phyloP scores from a whole-genome alignment of 306 rosid genomes.

The Comarum palustre region DNA sequence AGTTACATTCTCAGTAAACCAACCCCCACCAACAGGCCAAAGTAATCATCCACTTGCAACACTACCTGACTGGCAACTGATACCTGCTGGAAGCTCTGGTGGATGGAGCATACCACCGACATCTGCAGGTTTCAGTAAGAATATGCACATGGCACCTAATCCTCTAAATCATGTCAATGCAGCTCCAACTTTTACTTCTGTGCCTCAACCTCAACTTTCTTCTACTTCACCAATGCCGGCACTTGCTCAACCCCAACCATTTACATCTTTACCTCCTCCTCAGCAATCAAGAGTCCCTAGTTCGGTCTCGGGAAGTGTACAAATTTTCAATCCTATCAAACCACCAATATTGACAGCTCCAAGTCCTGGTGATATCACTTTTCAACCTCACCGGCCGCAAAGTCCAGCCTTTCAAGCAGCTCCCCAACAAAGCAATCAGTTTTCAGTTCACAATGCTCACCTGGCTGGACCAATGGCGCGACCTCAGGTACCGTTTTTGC shows the following conservation, averaged over 20 bases:
- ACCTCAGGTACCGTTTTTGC: slow-evolving; percentile 45
- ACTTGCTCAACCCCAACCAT: slow-evolving; percentile 9
- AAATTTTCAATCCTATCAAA: slow-evolving; percentile 33
- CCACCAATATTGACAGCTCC: slow-evolving; percentile 40
- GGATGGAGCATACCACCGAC: slow-evolving; percentile 28
- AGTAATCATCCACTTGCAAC: slow-evolving; percentile 33
- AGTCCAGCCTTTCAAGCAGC: slow-evolving; percentile 44
- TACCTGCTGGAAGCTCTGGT: slow-evolving; percentile 36
- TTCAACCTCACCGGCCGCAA: slow-evolving; percentile 51
- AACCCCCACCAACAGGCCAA: slow-evolving; percentile 42
- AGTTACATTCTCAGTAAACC: slow-evolving; percentile 40
- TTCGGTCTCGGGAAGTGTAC: slow-evolving; percentile 40
- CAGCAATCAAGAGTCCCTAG: slow-evolving; percentile 52
- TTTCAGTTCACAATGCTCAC: slow-evolving; percentile 32
- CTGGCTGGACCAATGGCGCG: slow-evolving; percentile 29
- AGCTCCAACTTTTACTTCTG: slow-evolving; percentile 30
- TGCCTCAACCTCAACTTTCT: slow-evolving; percentile 43
- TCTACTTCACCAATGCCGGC: slow-evolving; percentile 35
- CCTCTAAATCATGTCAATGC: slow-evolving; percentile 17
- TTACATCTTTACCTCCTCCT: slow-evolving; percentile 33
- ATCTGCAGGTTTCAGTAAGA: slow-evolving; percentile 43
- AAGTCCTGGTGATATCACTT: slow-evolving; percentile 62
- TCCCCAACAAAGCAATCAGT: slow-evolving; percentile 42
- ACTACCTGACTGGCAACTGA: slow-evolving; percentile 33
- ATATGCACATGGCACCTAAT: slow-evolving; percentile 43